A percentile compares a stretch with the other conserved stretches of the same genome.
phyloP scores from a whole-genome alignment of 176 grass and related monocot genomes.

The Carex myosuroides region DNA sequence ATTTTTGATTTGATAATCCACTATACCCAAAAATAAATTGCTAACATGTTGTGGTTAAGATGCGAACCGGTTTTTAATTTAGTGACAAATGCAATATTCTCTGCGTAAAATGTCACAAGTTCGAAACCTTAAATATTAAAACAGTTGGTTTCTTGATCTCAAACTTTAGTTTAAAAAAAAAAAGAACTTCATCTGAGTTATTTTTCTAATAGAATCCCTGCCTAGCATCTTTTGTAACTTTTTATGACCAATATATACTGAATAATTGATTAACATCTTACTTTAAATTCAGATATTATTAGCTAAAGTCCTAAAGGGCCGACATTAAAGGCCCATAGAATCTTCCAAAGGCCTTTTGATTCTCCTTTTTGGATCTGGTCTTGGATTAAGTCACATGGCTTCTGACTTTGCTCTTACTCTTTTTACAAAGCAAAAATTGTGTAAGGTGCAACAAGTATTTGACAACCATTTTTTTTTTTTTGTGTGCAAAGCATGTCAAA shows the following conservation, averaged over 20 bases:
- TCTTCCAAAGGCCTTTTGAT: constrained; percentile 47
- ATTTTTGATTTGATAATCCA: not conserved
- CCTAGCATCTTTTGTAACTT: not conserved
- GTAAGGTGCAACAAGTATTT: not conserved
- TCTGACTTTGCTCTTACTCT: constrained; percentile 13
- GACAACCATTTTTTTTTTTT: no score
- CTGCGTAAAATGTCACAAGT: no score
- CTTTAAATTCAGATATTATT: not conserved
- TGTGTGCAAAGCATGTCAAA: no score
- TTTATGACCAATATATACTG: not conserved
- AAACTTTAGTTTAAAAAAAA: no score
- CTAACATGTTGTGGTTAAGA: not conserved
- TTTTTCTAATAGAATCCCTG: no score
- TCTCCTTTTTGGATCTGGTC: constrained; percentile 23
- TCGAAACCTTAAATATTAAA: no score
- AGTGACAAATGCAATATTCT: no score
- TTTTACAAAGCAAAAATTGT: not conserved
- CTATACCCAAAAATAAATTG: not conserved
- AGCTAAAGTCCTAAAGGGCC: constrained; percentile 28
- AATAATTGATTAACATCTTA: not conserved
- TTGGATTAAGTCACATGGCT: constrained; percentile 15
- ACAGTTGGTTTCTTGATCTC: no score
- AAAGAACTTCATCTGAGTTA: no score
- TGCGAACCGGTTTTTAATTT: no score
- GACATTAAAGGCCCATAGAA: constrained; percentile 41